Conservation (phyloP, 768 basidiomycete genomes). For the Tulasnella sp. region DNA sequence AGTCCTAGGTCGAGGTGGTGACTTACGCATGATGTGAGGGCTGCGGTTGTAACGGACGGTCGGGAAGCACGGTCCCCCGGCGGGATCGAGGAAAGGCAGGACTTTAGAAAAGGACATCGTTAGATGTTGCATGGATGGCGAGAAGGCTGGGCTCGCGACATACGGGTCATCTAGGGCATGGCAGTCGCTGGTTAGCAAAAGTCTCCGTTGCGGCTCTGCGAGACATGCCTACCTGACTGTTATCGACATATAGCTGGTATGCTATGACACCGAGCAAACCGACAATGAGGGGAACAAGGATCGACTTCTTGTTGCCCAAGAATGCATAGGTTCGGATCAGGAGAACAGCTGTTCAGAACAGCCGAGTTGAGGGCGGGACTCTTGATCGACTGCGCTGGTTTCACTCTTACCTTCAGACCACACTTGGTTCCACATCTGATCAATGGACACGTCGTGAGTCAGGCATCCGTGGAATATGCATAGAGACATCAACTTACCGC, state of each 20-base stretch:
- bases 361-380: not conserved
- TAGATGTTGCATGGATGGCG: not conserved
- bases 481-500: constrained; percentile 13
- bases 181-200: not conserved
- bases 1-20: not conserved
- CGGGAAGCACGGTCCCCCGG: constrained; percentile 30
- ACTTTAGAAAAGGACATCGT: not conserved
- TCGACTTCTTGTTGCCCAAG: constrained; percentile 27
- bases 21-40: constrained; percentile 30
- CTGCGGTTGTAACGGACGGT: constrained; percentile 18
- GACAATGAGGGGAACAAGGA: not conserved
- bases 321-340: constrained; percentile 28
- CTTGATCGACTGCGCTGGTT: not conserved
- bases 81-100: constrained; percentile 31
- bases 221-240: constrained; percentile 24
- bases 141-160: not conserved
- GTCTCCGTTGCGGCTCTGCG: too few relatives aligned
- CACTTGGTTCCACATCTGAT: constrained; percentile 34
- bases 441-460: not conserved
- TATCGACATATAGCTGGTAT: constrained; percentile 32
- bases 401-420: constrained; percentile 22
- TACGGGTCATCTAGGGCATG: constrained; percentile 17
- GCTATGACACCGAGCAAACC: constrained; percentile 3
- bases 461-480: not conserved
- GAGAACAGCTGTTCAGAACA: not conserved